These are phyloP conservation scores for Colletotrichum tropicicola DNA, from an alignment of 2,329 filamentous ascomycete species.

Conservation along the genomic window DNA sequence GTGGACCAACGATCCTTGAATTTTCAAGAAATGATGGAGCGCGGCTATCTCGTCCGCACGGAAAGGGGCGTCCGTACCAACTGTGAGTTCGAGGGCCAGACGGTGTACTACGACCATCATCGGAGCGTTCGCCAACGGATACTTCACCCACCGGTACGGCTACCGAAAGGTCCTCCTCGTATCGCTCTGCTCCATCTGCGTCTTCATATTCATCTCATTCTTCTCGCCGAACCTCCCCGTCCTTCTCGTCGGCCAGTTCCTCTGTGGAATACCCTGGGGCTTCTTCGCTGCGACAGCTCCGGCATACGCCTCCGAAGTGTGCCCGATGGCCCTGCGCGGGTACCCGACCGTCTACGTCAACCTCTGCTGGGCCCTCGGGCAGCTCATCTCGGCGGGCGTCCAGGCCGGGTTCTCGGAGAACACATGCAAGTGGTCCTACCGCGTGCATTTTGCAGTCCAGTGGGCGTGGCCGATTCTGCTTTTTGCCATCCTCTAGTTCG, in stretches of 20 bases:
- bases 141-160: conserved; percentile 55
- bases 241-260: conserved; percentile 54
- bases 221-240: conserved; percentile 51
- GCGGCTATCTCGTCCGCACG: too few relatives aligned
- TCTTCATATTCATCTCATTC: conserved; percentile 59
- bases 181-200: conserved; percentile 46
- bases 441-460: conserved; percentile 58
- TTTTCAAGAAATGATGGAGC: too few relatives aligned
- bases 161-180: conserved; percentile 58
- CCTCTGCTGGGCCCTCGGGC: conserved; percentile 59
- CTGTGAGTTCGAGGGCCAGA: too few relatives aligned
- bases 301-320: conserved; percentile 58
- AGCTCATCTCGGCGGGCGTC: conserved; percentile 54
- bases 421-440: conserved; percentile 52
- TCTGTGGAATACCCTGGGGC: conserved; percentile 57
- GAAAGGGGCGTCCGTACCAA: too few relatives aligned
- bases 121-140: conserved; percentile 57
- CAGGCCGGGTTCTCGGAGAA: conserved; percentile 48
- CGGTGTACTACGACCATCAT: too few relatives aligned
- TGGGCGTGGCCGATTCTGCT: conserved; percentile 59
- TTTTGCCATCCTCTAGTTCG: conserved; percentile 50
- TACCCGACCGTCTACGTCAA: conserved; percentile 58
- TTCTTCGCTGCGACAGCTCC: conserved; percentile 56
- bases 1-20: too few relatives aligned
- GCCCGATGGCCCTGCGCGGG: conserved; percentile 53